A percentile compares a stretch with the other conserved stretches of the same genome.
phyloP scores from a whole-genome alignment of 352 stramenopile genomes.

The Lagenidium giganteum region DNA sequence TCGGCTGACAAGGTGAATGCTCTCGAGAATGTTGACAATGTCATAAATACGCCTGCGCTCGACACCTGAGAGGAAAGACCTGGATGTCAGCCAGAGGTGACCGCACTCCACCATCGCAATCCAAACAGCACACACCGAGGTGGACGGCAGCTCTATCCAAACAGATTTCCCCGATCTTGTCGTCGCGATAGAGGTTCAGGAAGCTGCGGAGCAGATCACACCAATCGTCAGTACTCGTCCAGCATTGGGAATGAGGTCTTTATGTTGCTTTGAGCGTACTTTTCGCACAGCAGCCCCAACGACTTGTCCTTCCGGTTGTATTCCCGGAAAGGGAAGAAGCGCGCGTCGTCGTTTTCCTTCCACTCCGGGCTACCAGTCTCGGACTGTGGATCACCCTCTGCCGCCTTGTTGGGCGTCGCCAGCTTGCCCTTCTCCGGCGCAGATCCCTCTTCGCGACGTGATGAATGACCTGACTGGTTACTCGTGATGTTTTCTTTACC shows the following conservation, averaged over 20 bases:
- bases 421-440: slow-evolving; percentile 3
- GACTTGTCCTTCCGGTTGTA: slow-evolving; percentile 82
- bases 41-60: slow-evolving; percentile 94
- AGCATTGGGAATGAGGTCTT: no score
- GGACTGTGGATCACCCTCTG: not conserved
- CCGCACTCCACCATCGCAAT: not conserved
- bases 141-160: slow-evolving; percentile 48
- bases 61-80: slow-evolving; percentile 51
- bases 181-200: slow-evolving; percentile 49
- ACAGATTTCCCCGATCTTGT: slow-evolving; percentile 56
- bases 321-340: slow-evolving; percentile 55
- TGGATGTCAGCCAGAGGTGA: slow-evolving; percentile 6
- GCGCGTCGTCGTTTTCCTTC: slow-evolving; percentile 27
- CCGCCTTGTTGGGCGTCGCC: slow-evolving; percentile 14
- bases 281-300: slow-evolving; percentile 65
- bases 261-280: no score
- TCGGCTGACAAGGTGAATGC: slow-evolving; percentile 87
- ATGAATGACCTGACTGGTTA: not conserved
- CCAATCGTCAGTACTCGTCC: no score
- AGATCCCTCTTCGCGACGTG: not conserved
- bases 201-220: no score
- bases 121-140: slow-evolving; percentile 13
- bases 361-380: slow-evolving; percentile 14
- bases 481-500: slow-evolving; percentile 9
- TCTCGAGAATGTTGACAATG: slow-evolving; percentile 96